Conservation (phyloP, 495 filamentous ascomycete genomes). For the Neurospora discreta region DNA sequence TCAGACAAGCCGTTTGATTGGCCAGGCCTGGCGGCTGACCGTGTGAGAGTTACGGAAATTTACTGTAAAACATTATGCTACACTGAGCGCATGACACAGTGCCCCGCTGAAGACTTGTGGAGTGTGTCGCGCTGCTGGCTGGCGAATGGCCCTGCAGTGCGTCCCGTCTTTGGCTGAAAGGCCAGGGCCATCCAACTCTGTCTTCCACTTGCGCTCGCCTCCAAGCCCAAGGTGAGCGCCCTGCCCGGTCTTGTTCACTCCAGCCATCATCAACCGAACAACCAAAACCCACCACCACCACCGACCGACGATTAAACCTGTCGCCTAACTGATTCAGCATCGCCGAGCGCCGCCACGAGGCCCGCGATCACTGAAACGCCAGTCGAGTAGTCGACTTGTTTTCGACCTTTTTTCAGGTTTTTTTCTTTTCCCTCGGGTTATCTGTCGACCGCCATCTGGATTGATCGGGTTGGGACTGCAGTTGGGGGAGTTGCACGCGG, state of each 20-base stretch:
- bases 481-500: background rate
- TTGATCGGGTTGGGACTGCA: slow-evolving; percentile 10
- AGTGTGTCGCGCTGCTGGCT: background rate
- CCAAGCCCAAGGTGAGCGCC: background rate
- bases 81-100: background rate
- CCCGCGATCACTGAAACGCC: slow-evolving; percentile 14
- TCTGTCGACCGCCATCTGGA: slow-evolving; percentile 8
- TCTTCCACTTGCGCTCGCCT: background rate
- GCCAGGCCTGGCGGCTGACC: background rate
- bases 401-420: background rate
- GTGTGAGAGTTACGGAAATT: background rate
- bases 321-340: slow-evolving; percentile 12
- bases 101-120: background rate
- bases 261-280: slow-evolving; percentile 18
- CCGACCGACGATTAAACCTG: background rate
- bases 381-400: background rate
- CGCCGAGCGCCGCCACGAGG: slow-evolving; percentile 18
- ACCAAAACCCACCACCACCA: slow-evolving; percentile 3
- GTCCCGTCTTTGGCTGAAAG: background rate
- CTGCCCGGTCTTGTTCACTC: slow-evolving; percentile 5
- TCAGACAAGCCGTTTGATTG: background rate
- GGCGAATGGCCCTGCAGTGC: background rate
- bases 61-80: background rate
- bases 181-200: background rate
- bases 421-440: slow-evolving; percentile 1